Evolutionary conservation across 495 filamentous ascomycete species (phyloP).

Genomic region (Aspergillus mulundensis): DNA sequence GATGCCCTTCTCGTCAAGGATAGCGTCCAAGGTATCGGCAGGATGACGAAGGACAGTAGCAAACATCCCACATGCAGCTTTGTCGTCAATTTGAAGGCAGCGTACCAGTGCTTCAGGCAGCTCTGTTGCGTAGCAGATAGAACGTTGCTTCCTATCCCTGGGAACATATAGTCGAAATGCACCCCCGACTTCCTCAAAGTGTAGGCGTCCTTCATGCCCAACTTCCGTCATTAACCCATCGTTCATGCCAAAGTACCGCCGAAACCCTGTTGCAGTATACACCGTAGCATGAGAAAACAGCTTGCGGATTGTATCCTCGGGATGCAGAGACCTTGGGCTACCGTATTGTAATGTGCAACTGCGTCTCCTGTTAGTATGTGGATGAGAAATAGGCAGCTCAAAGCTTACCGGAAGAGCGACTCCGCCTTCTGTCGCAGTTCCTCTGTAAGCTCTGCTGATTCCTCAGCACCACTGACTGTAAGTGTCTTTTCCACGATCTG

Average conservation of each 20-base stretch:
- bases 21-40: background rate
- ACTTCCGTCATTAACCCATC: background rate
- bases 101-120: background rate
- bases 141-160: background rate
- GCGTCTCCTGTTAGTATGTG: background rate
- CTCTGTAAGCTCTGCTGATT: conserved; percentile 2
- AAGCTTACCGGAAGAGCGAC: background rate
- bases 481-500: background rate
- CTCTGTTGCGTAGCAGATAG: conserved; percentile 1
- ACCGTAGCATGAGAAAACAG: background rate
- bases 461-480: background rate
- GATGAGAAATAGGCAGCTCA: background rate
- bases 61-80: background rate
- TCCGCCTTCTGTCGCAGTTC: background rate
- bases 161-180: background rate
- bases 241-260: background rate
- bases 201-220: background rate
- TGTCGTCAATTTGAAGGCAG: background rate
- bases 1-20: background rate
- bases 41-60: background rate
- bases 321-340: background rate
- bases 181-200: background rate
- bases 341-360: background rate
- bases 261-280: background rate
- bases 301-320: background rate